phyloP scores from a whole-genome alignment of 371 early-diverging fungal genomes.

The Lichtheimia ornata region DNA sequence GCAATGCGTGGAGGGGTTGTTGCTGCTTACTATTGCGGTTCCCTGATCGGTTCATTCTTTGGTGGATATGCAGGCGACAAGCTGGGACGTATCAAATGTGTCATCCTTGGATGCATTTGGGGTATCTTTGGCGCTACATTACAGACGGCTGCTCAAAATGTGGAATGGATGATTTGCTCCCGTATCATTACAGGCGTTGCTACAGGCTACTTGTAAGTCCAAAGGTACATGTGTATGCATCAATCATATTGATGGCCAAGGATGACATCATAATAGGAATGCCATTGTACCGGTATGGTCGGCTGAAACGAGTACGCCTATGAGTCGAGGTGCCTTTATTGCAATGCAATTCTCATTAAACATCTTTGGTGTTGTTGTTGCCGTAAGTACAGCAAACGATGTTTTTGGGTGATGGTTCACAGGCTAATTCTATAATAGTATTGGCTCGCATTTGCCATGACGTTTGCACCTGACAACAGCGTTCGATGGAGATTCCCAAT shows the following conservation, averaged over 20 bases:
- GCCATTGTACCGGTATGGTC: conserved; percentile 51
- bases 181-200: conserved; percentile 52
- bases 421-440: conserved; percentile 13
- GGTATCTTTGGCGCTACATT: conserved; percentile 28
- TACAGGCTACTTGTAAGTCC: conserved; percentile 39
- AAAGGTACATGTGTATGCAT: too few relatives aligned
- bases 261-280: conserved; percentile 18
- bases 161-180: conserved; percentile 36
- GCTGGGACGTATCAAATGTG: conserved; percentile 29
- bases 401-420: neutral
- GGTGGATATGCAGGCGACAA: conserved; percentile 34
- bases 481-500: conserved; percentile 46
- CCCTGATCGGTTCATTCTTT: conserved; percentile 41
- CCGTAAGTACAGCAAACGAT: conserved; percentile 10
- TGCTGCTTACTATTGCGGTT: conserved; percentile 33
- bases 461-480: conserved; percentile 26
- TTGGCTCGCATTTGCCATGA: conserved; percentile 44
- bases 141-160: conserved; percentile 30
- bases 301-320: conserved; percentile 44
- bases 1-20: conserved; percentile 42
- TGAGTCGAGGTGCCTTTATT: conserved; percentile 37
- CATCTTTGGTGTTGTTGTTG: conserved; percentile 48
- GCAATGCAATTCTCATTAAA: conserved; percentile 44
- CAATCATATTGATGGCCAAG: neutral
- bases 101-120: conserved; percentile 29